Evolutionary conservation across 2,329 filamentous ascomycete species (phyloP).

Genomic region (Talaromyces sp.): DNA sequence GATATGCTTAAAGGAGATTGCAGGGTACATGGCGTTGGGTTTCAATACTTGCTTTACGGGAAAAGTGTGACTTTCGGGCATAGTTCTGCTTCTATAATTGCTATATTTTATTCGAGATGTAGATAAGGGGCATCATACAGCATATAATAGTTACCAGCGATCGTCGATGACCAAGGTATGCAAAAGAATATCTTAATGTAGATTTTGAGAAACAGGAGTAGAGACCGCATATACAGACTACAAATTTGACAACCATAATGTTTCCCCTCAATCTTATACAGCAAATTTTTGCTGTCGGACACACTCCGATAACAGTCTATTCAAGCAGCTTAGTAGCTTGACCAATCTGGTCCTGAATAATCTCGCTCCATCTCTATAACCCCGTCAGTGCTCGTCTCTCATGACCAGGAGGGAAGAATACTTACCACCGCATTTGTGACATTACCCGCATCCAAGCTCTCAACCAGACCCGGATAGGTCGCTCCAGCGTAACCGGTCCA

Average conservation of each 20-base stretch:
- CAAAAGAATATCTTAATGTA: not conserved
- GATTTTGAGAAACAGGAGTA: not conserved
- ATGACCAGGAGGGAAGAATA: constrained; percentile 15
- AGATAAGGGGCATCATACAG: not conserved
- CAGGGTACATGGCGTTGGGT: constrained; percentile 6
- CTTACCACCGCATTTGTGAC: constrained; percentile 48
- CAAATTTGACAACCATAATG: not conserved
- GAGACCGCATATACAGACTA: not conserved
- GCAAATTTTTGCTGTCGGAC: not conserved
- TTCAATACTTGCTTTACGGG: not conserved
- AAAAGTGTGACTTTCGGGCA: not conserved
- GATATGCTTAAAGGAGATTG: not conserved
- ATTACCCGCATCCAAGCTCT: constrained; percentile 53
- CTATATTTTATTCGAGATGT: not conserved
- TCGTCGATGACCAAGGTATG: not conserved
- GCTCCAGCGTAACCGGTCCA: constrained; percentile 87
- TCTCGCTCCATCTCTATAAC: constrained; percentile 37
- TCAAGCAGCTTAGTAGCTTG: constrained; percentile 28
- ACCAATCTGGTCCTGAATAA: constrained; percentile 34
- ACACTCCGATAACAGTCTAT: not conserved
- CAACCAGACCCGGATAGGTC: constrained; percentile 60
- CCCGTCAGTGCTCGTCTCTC: not conserved
- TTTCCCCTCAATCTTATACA: not conserved
- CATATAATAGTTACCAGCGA: not conserved
- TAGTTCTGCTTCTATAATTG: not conserved